Evolutionary conservation across 306 rosid species (phyloP).

Genomic region (Cucumis cinereus): DNA sequence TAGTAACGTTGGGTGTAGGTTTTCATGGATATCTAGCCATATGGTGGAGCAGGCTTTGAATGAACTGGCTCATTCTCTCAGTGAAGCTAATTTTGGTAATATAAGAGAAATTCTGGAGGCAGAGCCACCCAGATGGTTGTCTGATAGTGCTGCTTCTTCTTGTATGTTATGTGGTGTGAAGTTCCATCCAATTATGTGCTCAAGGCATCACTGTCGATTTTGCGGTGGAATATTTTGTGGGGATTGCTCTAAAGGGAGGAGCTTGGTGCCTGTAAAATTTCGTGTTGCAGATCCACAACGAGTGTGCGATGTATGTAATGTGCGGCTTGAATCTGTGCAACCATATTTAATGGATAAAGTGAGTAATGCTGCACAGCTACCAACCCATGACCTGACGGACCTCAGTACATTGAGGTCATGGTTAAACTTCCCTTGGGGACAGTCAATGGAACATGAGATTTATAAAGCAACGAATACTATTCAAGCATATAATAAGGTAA

Average conservation of each 20-base stretch:
- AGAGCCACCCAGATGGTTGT: conserved; percentile 92
- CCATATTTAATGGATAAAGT: conserved; percentile 84
- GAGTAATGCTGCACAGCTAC: conserved; percentile 85
- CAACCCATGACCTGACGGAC: conserved; percentile 83
- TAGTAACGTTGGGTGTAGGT: conserved; percentile 25
- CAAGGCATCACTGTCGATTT: conserved; percentile 93
- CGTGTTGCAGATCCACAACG: conserved; percentile 74
- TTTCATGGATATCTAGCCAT: conserved; percentile 54
- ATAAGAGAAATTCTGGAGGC: conserved; percentile 62
- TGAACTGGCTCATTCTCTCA: conserved; percentile 85
- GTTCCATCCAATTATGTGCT: conserved; percentile 91
- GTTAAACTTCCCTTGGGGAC: conserved; percentile 95
- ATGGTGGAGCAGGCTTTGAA: conserved; percentile 86
- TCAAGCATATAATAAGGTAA: conserved; percentile 54
- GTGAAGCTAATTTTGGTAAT: conserved; percentile 57
- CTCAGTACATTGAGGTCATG: conserved; percentile 88
- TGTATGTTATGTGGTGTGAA: conserved; percentile 91
- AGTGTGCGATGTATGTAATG: conserved; percentile 90
- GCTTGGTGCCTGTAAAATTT: conserved; percentile 73
- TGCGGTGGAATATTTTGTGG: conserved; percentile 98
- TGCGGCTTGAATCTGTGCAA: conserved; percentile 76
- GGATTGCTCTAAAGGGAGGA: conserved; percentile 77
- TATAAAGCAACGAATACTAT: conserved; percentile 77
- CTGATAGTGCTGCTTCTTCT: conserved; percentile 77
- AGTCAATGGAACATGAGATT: conserved; percentile 87